Conservation (phyloP, 75 land plant genomes). For the Selaginella tamariscina region DNA sequence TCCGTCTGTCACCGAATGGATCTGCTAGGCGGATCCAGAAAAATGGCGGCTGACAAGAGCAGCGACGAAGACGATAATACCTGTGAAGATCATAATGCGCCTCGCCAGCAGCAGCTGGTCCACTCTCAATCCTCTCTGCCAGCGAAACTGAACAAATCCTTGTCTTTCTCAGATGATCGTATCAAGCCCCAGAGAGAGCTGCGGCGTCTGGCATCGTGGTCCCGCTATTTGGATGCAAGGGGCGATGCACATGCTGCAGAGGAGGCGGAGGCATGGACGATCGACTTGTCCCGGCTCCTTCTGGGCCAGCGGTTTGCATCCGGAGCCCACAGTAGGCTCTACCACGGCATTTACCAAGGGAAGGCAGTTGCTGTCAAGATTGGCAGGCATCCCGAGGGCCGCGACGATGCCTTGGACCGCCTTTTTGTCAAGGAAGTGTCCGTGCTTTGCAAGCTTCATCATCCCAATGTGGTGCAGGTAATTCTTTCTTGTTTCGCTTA, state of each 20-base stretch:
- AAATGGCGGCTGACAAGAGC: too few relatives aligned
- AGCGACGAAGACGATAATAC: neutral
- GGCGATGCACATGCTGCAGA: neutral
- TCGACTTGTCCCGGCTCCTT: neutral
- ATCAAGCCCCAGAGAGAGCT: neutral
- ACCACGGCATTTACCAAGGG: constrained; percentile 44
- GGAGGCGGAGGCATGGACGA: neutral
- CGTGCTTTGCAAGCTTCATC: constrained; percentile 44
- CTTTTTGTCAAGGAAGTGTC: constrained; percentile 42
- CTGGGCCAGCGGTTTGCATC: neutral
- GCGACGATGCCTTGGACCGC: constrained; percentile 39
- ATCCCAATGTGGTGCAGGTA: constrained; percentile 61
- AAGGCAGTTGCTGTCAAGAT: constrained; percentile 15
- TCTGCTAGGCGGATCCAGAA: neutral
- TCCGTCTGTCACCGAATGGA: neutral
- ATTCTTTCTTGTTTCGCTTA: neutral
- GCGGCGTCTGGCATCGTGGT: constrained; percentile 12
- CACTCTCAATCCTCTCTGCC: neutral
- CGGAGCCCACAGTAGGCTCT: constrained; percentile 45
- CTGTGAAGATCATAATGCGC: neutral
- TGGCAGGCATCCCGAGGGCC: constrained; percentile 16
- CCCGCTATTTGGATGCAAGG: neutral
- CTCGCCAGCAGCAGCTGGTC: neutral
- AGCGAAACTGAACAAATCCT: neutral
- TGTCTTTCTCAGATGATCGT: neutral